Base-by-base conservation (phyloP, 208 protist genomes). In the Wallacemonas rigidus region DNA sequence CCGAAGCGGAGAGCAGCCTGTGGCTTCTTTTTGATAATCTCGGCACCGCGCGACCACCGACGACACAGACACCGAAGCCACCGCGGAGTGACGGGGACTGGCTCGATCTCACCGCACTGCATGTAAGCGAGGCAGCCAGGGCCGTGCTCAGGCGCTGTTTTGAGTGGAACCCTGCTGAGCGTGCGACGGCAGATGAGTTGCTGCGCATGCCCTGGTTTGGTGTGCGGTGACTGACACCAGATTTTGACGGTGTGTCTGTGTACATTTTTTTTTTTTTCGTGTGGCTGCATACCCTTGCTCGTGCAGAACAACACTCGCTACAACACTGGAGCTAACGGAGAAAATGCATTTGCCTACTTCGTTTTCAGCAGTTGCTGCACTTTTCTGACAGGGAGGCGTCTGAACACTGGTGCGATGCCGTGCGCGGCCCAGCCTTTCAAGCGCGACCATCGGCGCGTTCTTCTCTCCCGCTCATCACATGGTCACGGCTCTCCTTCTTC, bases 71-170 rank as follows among this genome's bases (percentile, higher is more conserved):
- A 26, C 26, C 26, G 26, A 26, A 26, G 26, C 26, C 41, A 4
- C 3, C 15, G 43, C 54, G 39, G 17, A 67, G 43, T 6, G 9
- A 4, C 11, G 50, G 8, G 3, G 60, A 4, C 40, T 65, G 40
- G 40, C n/a, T 65, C 39, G 60, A 65, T 65, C 8, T 65, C 6
- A 39, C 40, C 4, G 15, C 60, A 6, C 40, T 65, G 60, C 60
- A 50, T 39, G 38, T 65, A 14, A 65, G 60, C 17, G 7, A 15
- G 8, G 61, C 73, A 1, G 77, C 71, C 69, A 26, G 69, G 48
- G 48, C 63, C 14, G 63, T 89, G 26, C 40, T 92, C 11, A 40
- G 39, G 6, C 35, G 57, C 38, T 86, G 83, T 64, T 67, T 92
- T 47, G 15, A 47, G 35, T 92, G 83, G 83, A 54, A 83, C 15